These are phyloP conservation scores for Casuarina glauca DNA, from an alignment of 306 rosid species.

Conservation along the genomic window DNA sequence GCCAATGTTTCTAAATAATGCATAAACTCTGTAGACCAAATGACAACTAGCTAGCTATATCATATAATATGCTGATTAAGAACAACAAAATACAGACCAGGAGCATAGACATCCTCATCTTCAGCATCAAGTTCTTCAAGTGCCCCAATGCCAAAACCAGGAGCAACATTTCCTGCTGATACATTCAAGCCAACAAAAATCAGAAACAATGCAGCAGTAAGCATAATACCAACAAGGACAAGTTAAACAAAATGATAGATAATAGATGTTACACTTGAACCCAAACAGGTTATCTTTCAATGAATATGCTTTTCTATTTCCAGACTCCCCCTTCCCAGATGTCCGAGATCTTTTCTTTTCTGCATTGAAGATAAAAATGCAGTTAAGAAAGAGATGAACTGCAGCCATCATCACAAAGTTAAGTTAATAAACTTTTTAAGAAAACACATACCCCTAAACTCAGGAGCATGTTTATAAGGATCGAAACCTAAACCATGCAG, in stretches of 20 bases:
- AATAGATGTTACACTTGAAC: conserved; percentile 69
- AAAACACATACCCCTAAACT: conserved; percentile 76
- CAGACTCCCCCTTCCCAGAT: conserved; percentile 49
- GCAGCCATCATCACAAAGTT: conserved; percentile 2
- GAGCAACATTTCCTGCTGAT: conserved; percentile 89
- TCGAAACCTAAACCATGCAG: conserved; percentile 94
- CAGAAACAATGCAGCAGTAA: conserved; percentile 1
- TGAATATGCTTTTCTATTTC: conserved; percentile 46
- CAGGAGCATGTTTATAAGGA: conserved; percentile 96
- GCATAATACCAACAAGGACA: conserved; percentile 12
- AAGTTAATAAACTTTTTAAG: conserved; percentile 13
- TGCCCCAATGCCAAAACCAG: conserved; percentile 99
- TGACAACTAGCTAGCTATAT: neutral
- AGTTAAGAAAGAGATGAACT: conserved; percentile 4
- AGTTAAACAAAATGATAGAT: conserved; percentile 22
- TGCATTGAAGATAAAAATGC: conserved; percentile 18
- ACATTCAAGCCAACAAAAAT: conserved; percentile 33
- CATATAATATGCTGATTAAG: conserved; percentile 18
- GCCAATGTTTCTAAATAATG: conserved; percentile 18
- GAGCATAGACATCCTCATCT: conserved; percentile 89
- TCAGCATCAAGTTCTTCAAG: conserved; percentile 91
- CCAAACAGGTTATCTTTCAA: conserved; percentile 67
- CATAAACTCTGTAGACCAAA: conserved; percentile 18
- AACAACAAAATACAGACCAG: conserved; percentile 57
- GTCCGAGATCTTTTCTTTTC: conserved; percentile 71